Conservation (phyloP, 2,329 filamentous ascomycete genomes). For the Phialemonium atrogriseum region DNA sequence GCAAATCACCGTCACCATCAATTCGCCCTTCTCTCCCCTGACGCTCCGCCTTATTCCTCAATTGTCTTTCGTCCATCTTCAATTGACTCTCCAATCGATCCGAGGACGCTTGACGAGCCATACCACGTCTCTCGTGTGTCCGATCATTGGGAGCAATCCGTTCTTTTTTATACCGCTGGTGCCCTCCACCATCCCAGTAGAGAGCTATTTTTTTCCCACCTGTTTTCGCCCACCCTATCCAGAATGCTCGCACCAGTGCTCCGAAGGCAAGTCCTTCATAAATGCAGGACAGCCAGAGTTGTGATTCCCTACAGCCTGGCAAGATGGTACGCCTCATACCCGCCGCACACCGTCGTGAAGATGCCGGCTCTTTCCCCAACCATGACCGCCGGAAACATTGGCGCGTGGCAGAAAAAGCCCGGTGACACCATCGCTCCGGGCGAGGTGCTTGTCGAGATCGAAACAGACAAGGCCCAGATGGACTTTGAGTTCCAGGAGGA, state of each 20-base stretch:
- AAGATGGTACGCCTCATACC: slow-evolving; percentile 74
- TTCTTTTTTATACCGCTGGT: slow-evolving; percentile 12
- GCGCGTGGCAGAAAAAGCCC: slow-evolving; percentile 94
- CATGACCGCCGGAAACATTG: slow-evolving; percentile 95
- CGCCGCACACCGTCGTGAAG: slow-evolving; percentile 87
- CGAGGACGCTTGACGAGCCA: slow-evolving; percentile 2
- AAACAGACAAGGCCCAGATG: slow-evolving; percentile 99
- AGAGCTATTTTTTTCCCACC: slow-evolving; percentile 14
- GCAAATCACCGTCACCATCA: slow-evolving; percentile 9
- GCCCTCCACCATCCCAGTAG: slow-evolving; percentile 11
- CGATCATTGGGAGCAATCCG: slow-evolving; percentile 9
- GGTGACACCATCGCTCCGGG: slow-evolving; percentile 82
- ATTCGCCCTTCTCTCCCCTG: slow-evolving; percentile 4
- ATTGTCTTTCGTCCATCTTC: slow-evolving; percentile 4
- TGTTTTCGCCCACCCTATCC: slow-evolving; percentile 12
- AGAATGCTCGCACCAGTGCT: slow-evolving; percentile 57
- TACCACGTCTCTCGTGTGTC: slow-evolving; percentile 3
- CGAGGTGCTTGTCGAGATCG: slow-evolving; percentile 94
- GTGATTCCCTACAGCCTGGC: slow-evolving; percentile 46
- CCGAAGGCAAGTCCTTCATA: slow-evolving; percentile 52
- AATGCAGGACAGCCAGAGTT: slow-evolving; percentile 39
- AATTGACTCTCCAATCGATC: slow-evolving; percentile 10
- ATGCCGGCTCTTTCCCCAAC: slow-evolving; percentile 98
- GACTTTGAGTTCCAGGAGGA: slow-evolving; percentile 99
- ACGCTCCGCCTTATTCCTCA: slow-evolving; percentile 2